A percentile compares a stretch with the other conserved stretches of the same genome.
Conservation (phyloP, 257 asterid species). For the Lycium ferocissimum region DNA sequence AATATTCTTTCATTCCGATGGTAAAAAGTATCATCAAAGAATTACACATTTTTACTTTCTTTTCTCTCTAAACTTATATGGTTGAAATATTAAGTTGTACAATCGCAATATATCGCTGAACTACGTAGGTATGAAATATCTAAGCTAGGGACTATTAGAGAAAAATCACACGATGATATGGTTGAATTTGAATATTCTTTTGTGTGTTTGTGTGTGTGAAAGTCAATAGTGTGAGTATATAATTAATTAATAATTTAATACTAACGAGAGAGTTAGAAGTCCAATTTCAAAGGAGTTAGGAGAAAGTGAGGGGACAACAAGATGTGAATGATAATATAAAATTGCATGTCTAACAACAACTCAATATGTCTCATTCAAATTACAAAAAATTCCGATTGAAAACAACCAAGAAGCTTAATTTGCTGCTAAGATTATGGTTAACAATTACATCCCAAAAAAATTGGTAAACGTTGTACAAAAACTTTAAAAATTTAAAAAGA, state of each 20-base stretch:
- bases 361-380: neutral
- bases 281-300: neutral
- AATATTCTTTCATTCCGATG: neutral
- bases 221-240: neutral
- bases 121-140: neutral
- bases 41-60: accelerated
- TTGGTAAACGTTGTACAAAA: neutral
- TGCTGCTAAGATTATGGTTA: constrained; percentile 26
- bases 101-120: neutral
- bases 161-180: neutral
- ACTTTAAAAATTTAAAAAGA: neutral
- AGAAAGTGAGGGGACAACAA: constrained; percentile 35
- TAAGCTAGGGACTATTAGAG: neutral
- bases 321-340: neutral
- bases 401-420: constrained; percentile 13
- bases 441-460: neutral
- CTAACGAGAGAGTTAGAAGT: neutral
- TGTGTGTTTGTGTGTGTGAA: neutral
- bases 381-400: neutral
- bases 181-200: neutral
- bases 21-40: neutral
- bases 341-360: neutral
- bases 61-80: neutral
- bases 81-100: neutral
- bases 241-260: neutral